Conservation (phyloP, 306 rosid species). For the Nissolia schottii region DNA sequence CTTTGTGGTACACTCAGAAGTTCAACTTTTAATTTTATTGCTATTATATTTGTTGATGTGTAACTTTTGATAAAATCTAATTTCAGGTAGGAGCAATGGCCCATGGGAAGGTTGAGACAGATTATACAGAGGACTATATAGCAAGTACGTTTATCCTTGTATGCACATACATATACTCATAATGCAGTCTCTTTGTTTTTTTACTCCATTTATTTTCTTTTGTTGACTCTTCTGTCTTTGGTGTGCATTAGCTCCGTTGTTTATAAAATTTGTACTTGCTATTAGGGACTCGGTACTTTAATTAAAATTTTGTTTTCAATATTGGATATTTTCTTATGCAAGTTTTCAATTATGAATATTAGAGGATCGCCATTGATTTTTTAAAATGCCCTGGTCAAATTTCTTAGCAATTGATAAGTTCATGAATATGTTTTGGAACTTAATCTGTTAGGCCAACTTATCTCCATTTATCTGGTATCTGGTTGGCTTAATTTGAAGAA, state of each 20-base stretch:
- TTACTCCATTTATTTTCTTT: neutral
- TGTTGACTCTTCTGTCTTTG: neutral
- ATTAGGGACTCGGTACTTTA: neutral
- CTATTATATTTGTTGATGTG: neutral
- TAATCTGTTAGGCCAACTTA: neutral
- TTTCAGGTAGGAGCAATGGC: conserved; percentile 88
- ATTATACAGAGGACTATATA: conserved; percentile 67
- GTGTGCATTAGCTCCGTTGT: neutral
- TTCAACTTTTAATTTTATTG: neutral
- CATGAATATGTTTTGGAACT: too few species aligned
- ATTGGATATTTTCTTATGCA: too few species aligned
- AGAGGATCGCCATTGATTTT: neutral
- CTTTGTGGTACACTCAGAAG: conserved; percentile 65
- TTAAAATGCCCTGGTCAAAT: neutral
- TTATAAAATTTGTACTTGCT: neutral
- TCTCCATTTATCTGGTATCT: neutral
- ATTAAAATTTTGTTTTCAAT: neutral
- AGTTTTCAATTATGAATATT: neutral
- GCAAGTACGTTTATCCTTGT: conserved; percentile 47
- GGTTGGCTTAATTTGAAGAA: neutral
- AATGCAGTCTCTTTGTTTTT: neutral
- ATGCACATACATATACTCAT: too few species aligned
- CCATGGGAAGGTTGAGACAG: conserved; percentile 77
- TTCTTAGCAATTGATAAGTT: neutral
- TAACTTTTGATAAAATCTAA: neutral